A percentile compares a stretch with the other conserved stretches of the same genome.
Conservation (phyloP, 1,284 basidiomycete species). For the Fomitopsis palustris region DNA sequence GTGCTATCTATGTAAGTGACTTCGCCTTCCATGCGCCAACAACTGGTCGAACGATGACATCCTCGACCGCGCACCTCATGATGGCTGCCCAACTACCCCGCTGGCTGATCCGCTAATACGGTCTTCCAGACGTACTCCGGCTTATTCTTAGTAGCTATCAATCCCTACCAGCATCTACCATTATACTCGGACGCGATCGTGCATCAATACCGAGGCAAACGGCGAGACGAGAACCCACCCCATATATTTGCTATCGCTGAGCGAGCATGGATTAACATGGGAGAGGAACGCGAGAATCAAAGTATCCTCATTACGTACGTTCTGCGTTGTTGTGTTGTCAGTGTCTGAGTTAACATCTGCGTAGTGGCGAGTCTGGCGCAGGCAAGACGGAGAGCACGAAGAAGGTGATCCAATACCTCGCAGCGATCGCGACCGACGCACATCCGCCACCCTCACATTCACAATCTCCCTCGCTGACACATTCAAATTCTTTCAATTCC, state of each 20-base stretch:
- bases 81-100: no score
- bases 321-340: neutral
- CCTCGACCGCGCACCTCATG: no score
- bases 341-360: neutral
- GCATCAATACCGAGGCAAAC: conserved; percentile 89
- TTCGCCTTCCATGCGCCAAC: neutral
- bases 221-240: conserved; percentile 93
- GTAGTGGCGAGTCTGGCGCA: conserved; percentile 95
- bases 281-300: conserved; percentile 95
- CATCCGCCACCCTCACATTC: conserved; percentile 63
- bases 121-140: conserved; percentile 85
- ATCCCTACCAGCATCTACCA: conserved; percentile 92
- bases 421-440: conserved; percentile 89
- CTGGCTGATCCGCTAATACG: conserved; percentile 17
- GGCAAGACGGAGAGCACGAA: conserved; percentile 99
- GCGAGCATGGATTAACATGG: conserved; percentile 98
- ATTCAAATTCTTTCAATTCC: conserved; percentile 39
- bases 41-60: no score
- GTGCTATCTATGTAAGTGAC: conserved; percentile 88
- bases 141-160: conserved; percentile 96
- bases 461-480: conserved; percentile 49
- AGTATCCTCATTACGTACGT: conserved; percentile 96
- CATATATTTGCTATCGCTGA: conserved; percentile 99
- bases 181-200: conserved; percentile 93
- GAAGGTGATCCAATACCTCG: conserved; percentile 99